Conservation (phyloP, 2,329 filamentous ascomycete species). For the Stagonosporopsis chrysanthemi region DNA sequence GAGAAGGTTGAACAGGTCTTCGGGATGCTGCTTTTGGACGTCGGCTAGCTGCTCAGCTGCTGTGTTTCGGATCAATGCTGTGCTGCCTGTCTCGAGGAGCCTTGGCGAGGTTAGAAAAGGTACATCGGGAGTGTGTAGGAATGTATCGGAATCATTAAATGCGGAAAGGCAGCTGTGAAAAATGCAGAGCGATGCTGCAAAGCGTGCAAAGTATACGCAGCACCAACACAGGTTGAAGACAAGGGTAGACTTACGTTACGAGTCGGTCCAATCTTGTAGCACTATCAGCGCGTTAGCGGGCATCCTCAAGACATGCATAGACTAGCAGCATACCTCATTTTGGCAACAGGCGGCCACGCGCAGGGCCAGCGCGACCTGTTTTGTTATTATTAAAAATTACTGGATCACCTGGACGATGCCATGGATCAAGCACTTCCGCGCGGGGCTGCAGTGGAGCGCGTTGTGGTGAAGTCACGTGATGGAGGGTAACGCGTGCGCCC, state of each 20-base stretch:
- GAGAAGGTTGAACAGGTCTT: slow-evolving; percentile 95
- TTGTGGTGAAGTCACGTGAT: slow-evolving; percentile 32
- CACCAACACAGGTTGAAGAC: slow-evolving; percentile 9
- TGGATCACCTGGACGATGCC: slow-evolving; percentile 30
- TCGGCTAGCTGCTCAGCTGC: slow-evolving; percentile 96
- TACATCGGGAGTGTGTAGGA: neutral
- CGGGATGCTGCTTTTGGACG: slow-evolving; percentile 96
- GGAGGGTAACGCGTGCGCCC: slow-evolving; percentile 34
- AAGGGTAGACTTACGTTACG: slow-evolving; percentile 46
- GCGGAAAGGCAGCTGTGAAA: neutral
- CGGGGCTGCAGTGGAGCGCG: slow-evolving; percentile 14
- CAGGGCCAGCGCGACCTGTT: slow-evolving; percentile 19
- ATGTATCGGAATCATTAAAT: neutral
- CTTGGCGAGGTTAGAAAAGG: slow-evolving; percentile 58
- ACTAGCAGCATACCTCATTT: slow-evolving; percentile 42
- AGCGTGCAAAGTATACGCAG: neutral
- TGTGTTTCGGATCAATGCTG: slow-evolving; percentile 92
- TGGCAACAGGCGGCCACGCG: slow-evolving; percentile 22
- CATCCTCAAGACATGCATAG: slow-evolving; percentile 34
- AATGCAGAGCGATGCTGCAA: neutral
- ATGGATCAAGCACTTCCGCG: slow-evolving; percentile 27
- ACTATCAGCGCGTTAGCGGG: slow-evolving; percentile 47
- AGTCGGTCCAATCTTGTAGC: slow-evolving; percentile 50
- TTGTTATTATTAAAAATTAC: slow-evolving; percentile 38
- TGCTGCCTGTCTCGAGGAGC: slow-evolving; percentile 96